Evolutionary conservation across 208 protist species (phyloP).

Genomic region (Leishmania amazonensis): DNA sequence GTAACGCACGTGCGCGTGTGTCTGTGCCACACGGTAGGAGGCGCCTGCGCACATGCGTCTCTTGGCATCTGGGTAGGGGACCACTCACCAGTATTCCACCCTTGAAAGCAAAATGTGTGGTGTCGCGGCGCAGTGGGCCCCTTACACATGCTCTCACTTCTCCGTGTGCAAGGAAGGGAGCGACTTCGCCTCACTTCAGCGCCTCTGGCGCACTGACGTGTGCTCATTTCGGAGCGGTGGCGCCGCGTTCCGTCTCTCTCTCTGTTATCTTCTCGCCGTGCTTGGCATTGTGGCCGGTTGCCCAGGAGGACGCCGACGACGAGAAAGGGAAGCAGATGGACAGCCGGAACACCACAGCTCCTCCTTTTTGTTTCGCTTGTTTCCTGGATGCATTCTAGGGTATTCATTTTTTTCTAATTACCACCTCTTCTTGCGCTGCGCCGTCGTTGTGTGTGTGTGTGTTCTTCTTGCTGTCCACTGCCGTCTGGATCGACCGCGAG

Average conservation of each 20-base stretch:
- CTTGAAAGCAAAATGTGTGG: background rate
- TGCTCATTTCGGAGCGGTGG: background rate
- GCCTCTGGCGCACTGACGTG: background rate
- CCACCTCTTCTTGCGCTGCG: background rate
- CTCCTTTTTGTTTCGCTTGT: background rate
- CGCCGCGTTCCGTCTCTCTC: background rate
- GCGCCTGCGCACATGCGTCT: background rate
- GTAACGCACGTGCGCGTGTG: constrained; percentile 12
- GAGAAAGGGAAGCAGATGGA: background rate
- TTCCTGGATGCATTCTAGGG: background rate
- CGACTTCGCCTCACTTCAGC: background rate
- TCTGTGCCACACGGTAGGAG: background rate
- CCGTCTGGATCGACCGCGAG: background rate
- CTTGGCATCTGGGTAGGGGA: background rate
- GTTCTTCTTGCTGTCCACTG: background rate
- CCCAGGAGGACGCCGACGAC: background rate
- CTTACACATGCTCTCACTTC: background rate
- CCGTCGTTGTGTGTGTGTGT: background rate
- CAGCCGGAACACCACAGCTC: background rate
- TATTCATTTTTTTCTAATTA: background rate
- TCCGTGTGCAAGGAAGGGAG: background rate
- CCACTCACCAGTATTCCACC: background rate
- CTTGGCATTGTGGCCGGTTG: background rate
- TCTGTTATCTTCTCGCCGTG: background rate
- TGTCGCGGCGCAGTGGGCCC: background rate